phyloP scores from a whole-genome alignment of 2,329 filamentous ascomycete genomes.

The Botrytis medusae region DNA sequence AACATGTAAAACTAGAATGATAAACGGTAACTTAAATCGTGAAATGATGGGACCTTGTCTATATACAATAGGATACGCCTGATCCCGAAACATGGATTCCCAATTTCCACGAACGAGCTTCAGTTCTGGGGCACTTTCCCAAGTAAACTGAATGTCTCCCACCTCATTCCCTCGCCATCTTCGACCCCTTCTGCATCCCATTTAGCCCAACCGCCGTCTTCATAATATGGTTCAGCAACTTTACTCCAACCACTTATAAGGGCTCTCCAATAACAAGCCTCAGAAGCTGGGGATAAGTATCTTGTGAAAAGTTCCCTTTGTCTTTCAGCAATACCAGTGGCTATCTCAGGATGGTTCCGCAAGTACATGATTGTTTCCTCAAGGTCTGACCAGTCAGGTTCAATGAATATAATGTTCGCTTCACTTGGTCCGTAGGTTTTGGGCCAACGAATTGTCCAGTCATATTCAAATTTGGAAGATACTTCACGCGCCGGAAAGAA shows the following conservation, averaged over 20 bases:
- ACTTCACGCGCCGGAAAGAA: slow-evolving; percentile 27
- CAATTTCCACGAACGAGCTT: not conserved
- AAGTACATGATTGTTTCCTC: slow-evolving; percentile 49
- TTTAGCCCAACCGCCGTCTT: slow-evolving; percentile 40
- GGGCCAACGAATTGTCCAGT: slow-evolving; percentile 44
- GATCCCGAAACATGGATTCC: too few species aligned
- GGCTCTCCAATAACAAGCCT: slow-evolving; percentile 54
- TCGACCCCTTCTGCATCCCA: slow-evolving; percentile 34
- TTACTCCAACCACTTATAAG: slow-evolving; percentile 49
- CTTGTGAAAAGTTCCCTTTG: slow-evolving; percentile 49
- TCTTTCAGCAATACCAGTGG: slow-evolving; percentile 48
- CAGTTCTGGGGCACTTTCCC: slow-evolving; percentile 22
- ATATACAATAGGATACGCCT: not conserved
- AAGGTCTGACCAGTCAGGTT: slow-evolving; percentile 53
- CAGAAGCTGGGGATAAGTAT: slow-evolving; percentile 51
- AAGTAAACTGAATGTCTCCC: slow-evolving; percentile 35
- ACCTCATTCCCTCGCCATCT: slow-evolving; percentile 39
- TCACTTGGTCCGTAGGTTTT: slow-evolving; percentile 39
- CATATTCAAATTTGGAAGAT: not conserved
- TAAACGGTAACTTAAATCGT: not conserved
- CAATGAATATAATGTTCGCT: slow-evolving; percentile 52
- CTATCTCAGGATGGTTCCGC: slow-evolving; percentile 45
- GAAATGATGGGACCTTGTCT: not conserved
- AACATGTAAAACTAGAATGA: not conserved
- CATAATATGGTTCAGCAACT: slow-evolving; percentile 43